Conservation (phyloP, 495 filamentous ascomycete species). For the Aspergillus conjunctus region DNA sequence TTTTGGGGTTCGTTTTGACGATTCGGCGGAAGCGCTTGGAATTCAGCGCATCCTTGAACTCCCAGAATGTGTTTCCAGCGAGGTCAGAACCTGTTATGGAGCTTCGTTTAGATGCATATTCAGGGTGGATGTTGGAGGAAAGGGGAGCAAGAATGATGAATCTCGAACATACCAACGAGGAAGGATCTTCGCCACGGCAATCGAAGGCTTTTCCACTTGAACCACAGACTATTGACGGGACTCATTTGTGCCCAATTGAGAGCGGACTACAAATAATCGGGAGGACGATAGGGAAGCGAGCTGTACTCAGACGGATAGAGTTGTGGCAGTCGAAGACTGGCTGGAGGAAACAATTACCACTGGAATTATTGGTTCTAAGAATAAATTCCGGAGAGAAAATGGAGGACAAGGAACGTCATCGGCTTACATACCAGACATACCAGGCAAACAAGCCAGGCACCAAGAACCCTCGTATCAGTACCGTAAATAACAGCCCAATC, state of each 20-base stretch:
- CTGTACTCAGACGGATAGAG: slow-evolving; percentile 11
- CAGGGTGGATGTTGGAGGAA: neutral
- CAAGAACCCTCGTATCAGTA: neutral
- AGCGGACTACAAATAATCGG: slow-evolving; percentile 4
- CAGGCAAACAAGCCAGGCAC: slow-evolving; percentile 7
- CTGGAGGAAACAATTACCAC: neutral
- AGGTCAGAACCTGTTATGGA: slow-evolving; percentile 72
- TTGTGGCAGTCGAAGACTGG: slow-evolving; percentile 4
- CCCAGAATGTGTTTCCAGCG: slow-evolving; percentile 90
- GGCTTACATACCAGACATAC: neutral
- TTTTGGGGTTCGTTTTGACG: slow-evolving; percentile 62
- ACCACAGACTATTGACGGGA: slow-evolving; percentile 64
- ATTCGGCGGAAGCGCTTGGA: slow-evolving; percentile 62
- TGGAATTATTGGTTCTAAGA: too few species aligned
- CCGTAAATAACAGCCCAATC: slow-evolving; percentile 6
- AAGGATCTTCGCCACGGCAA: slow-evolving; percentile 86
- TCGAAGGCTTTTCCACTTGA: slow-evolving; percentile 79
- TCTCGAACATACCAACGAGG: slow-evolving; percentile 66
- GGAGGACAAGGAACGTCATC: slow-evolving; percentile 17
- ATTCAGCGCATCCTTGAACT: slow-evolving; percentile 71
- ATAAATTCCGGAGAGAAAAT: neutral
- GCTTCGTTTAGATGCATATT: slow-evolving; percentile 21
- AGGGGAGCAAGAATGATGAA: neutral
- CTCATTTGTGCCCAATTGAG: slow-evolving; percentile 28
- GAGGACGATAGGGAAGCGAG: neutral